Conservation (phyloP, 1,139 yeast genomes). For the Magnusiomyces suaveolens region DNA sequence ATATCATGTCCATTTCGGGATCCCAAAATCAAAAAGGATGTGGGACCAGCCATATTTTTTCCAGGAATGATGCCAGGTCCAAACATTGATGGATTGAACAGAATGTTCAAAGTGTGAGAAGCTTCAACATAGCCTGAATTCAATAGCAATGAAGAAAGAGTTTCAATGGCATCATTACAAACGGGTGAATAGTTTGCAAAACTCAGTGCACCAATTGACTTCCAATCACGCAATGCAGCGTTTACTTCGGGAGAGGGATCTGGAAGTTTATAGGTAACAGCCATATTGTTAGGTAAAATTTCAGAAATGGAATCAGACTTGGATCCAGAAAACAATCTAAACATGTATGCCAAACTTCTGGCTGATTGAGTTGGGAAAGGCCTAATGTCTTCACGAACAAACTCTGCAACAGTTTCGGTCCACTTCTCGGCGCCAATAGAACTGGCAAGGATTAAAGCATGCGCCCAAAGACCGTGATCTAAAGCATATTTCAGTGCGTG, state of each 20-base stretch:
- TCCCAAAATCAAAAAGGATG: conserved; percentile 11
- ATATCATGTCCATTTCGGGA: conserved; percentile 27
- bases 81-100: conserved; percentile 33
- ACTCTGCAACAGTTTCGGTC: conserved; percentile 46
- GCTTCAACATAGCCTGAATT: conserved; percentile 28
- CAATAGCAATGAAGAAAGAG: conserved; percentile 29
- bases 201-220: conserved; percentile 27
- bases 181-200: conserved; percentile 28
- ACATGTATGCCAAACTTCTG: conserved; percentile 51
- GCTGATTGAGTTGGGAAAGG: conserved; percentile 30
- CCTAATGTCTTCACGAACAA: conserved; percentile 38
- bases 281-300: conserved; percentile 11
- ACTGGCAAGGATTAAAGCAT: conserved; percentile 64
- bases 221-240: conserved; percentile 29
- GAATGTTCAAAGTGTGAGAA: conserved; percentile 33
- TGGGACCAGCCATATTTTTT: not conserved
- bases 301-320: conserved; percentile 36
- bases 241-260: conserved; percentile 8
- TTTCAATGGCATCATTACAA: conserved; percentile 27
- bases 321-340: conserved; percentile 60
- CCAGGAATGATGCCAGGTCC: conserved; percentile 6
- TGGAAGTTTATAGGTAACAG: conserved; percentile 8
- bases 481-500: conserved; percentile 58
- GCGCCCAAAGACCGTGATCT: conserved; percentile 62
- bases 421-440: conserved; percentile 55